phyloP scores from a whole-genome alignment of 495 filamentous ascomycete species.

The Penicillium roqueforti region DNA sequence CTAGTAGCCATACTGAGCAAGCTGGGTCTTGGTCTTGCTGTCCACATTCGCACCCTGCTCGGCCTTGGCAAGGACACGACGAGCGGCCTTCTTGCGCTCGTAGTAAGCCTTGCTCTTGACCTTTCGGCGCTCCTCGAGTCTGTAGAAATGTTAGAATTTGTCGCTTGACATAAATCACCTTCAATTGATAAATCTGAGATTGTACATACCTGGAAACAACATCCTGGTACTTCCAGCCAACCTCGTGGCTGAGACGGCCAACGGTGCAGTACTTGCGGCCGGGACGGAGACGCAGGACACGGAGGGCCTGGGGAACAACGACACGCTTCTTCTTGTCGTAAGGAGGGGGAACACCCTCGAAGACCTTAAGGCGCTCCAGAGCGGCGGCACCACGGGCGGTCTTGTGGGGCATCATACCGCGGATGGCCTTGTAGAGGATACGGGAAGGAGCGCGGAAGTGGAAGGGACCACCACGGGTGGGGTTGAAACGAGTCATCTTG shows the following conservation, averaged over 20 bases:
- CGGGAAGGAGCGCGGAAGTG: constrained; percentile 98
- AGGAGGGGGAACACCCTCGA: constrained; percentile 97
- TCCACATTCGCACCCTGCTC: constrained; percentile 88
- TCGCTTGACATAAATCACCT: background rate
- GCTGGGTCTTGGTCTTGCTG: constrained; percentile 63
- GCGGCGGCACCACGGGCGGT: constrained; percentile 94
- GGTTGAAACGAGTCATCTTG: constrained; percentile 99
- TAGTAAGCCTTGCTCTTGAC: constrained; percentile 99
- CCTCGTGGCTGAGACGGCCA: constrained; percentile 93
- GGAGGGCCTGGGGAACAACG: constrained; percentile 96
- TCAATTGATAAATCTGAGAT: background rate
- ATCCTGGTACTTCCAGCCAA: constrained; percentile 99
- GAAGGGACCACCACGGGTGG: constrained; percentile 97
- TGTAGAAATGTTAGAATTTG: constrained; percentile 34
- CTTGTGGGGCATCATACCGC: constrained; percentile 99
- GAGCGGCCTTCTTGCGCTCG: constrained; percentile 95
- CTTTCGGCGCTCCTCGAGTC: constrained; percentile 98
- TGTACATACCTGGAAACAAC: constrained; percentile 87
- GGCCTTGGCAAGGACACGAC: constrained; percentile 83
- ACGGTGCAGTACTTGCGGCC: constrained; percentile 99
- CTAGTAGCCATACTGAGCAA: constrained; percentile 72
- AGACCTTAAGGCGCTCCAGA: constrained; percentile 96
- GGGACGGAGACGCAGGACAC: constrained; percentile 90
- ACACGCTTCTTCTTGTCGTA: constrained; percentile 99
- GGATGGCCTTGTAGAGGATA: constrained; percentile 99